Percentiles rank a stretch among this genome's conserved stretches.
phyloP scores from a whole-genome alignment of 805 yeast species.

The Candida succiphila region DNA sequence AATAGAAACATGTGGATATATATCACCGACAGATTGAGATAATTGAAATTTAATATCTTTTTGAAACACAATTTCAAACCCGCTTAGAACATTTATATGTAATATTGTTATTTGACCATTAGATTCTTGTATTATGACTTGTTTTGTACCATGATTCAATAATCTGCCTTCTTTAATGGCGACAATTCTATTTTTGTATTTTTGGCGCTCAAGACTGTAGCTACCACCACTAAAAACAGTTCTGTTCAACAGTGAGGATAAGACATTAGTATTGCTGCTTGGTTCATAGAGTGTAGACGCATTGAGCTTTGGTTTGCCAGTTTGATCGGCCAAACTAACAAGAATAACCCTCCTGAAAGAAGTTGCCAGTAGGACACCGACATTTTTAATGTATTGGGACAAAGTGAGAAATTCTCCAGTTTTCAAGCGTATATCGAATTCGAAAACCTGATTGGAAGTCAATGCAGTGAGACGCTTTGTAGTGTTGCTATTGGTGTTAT shows the following conservation, averaged over 20 bases:
- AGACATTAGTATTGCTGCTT: slow-evolving; percentile 9
- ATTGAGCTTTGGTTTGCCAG: slow-evolving; percentile 44
- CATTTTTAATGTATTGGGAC: slow-evolving; percentile 57
- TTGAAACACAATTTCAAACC: slow-evolving; percentile 18
- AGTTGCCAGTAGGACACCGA: slow-evolving; percentile 66
- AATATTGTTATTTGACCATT: slow-evolving; percentile 30
- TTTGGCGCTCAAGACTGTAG: slow-evolving; percentile 12
- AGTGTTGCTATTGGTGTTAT: too few relatives aligned
- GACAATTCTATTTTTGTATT: slow-evolving; percentile 36
- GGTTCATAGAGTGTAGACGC: too few relatives aligned
- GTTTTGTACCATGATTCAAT: slow-evolving; percentile 39
- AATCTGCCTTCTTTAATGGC: slow-evolving; percentile 47
- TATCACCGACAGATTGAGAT: slow-evolving; percentile 18
- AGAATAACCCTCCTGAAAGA: slow-evolving; percentile 57
- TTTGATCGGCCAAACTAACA: slow-evolving; percentile 53
- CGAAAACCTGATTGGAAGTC: slow-evolving; percentile 23
- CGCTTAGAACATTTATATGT: slow-evolving; percentile 22
- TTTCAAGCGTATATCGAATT: slow-evolving; percentile 29
- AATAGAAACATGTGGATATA: slow-evolving; percentile 39
- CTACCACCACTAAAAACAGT: slow-evolving; percentile 1
- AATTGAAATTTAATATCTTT: slow-evolving; percentile 12
- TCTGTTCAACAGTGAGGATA: slow-evolving; percentile 5
- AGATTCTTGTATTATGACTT: slow-evolving; percentile 34
- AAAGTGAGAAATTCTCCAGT: slow-evolving; percentile 46
- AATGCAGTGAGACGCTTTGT: too few relatives aligned